Conservation (phyloP, 495 filamentous ascomycete genomes). For the Penicillium atrosanguineum region DNA sequence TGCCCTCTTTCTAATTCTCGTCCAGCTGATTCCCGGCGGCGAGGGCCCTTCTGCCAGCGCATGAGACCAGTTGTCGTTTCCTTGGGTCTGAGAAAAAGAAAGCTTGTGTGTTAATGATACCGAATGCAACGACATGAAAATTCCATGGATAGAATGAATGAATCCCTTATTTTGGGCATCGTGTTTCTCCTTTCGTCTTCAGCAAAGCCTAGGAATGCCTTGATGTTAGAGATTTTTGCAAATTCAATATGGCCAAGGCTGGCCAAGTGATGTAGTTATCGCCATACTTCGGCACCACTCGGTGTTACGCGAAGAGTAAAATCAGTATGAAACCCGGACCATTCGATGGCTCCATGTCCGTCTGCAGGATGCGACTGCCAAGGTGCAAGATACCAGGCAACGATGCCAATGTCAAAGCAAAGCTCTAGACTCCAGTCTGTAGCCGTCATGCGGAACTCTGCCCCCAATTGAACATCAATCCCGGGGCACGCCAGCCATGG, state of each 20-base stretch:
- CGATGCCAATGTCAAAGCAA: background rate
- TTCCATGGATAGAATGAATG: slow-evolving; percentile 16
- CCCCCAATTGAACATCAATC: background rate
- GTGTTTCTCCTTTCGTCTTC: too few species aligned
- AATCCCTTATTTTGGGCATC: slow-evolving; percentile 1
- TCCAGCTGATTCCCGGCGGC: slow-evolving; percentile 81
- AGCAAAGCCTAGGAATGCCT: background rate
- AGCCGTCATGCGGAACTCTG: background rate
- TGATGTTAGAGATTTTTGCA: background rate
- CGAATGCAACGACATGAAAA: slow-evolving; percentile 30
- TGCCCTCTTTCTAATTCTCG: slow-evolving; percentile 5
- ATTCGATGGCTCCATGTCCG: background rate
- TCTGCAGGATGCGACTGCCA: background rate
- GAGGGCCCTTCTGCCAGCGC: slow-evolving; percentile 62
- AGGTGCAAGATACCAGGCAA: background rate
- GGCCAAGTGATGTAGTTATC: background rate
- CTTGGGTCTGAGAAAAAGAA: slow-evolving; percentile 23
- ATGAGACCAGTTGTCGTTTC: slow-evolving; percentile 16
- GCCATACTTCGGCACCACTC: too few species aligned
- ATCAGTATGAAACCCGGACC: background rate
- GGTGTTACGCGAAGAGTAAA: background rate
- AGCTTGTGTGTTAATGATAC: slow-evolving; percentile 32
- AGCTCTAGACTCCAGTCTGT: background rate
- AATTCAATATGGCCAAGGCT: background rate
- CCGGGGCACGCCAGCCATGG: background rate